These are phyloP conservation scores for Fusarium nodosum DNA, from an alignment of 2,329 filamentous ascomycete species.

Conservation along the genomic window DNA sequence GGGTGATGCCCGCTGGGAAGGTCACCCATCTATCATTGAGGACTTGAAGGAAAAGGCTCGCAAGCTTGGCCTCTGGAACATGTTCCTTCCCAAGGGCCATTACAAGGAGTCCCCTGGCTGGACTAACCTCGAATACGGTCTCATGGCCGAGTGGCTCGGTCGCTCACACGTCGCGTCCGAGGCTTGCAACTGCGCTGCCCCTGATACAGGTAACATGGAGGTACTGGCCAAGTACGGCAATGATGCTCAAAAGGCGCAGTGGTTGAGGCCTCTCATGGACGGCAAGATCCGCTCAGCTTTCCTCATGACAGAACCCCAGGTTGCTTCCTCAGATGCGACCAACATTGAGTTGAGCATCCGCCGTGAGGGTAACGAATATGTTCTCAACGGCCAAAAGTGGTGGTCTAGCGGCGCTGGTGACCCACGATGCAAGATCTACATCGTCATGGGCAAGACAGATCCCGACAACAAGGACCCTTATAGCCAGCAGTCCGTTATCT, in stretches of 20 bases:
- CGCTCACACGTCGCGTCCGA: constrained; percentile 86
- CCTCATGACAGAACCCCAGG: constrained; percentile 92
- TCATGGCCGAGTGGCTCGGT: constrained; percentile 97
- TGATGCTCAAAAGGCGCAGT: constrained; percentile 84
- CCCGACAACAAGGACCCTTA: constrained; percentile 81
- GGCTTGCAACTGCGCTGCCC: constrained; percentile 90
- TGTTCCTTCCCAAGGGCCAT: constrained; percentile 95
- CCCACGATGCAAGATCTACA: constrained; percentile 90
- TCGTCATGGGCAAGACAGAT: constrained; percentile 96
- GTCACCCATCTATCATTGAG: constrained; percentile 85
- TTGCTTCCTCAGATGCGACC: constrained; percentile 90
- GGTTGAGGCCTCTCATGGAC: constrained; percentile 84
- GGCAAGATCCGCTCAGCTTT: constrained; percentile 91
- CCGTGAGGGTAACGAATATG: constrained; percentile 87
- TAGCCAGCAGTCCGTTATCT: constrained; percentile 91
- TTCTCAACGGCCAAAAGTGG: constrained; percentile 98
- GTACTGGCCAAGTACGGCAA: constrained; percentile 92
- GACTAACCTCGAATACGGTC: constrained; percentile 94
- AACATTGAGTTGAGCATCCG: constrained; percentile 90
- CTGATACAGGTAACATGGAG: constrained; percentile 97
- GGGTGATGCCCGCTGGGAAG: constrained; percentile 82
- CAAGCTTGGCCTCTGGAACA: constrained; percentile 93
- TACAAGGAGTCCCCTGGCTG: constrained; percentile 96
- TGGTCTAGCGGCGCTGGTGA: constrained; percentile 98
- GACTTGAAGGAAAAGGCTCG: constrained; percentile 88